A percentile compares a stretch with the other conserved stretches of the same genome.
Conservation (phyloP, 768 basidiomycete species). For the Boletus vinaceobasis region DNA sequence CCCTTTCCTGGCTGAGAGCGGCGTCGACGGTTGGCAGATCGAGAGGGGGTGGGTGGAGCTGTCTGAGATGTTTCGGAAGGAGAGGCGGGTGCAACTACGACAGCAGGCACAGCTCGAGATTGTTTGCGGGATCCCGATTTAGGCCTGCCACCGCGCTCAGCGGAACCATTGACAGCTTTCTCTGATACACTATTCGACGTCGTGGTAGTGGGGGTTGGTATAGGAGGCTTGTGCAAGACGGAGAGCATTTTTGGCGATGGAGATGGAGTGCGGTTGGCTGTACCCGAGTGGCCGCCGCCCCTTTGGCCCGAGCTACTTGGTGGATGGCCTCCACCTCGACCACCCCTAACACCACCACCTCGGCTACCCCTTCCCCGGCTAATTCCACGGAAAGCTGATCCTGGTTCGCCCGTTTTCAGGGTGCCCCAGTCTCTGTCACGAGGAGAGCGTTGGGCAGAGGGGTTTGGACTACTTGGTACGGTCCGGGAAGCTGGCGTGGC, state of each 20-base stretch:
- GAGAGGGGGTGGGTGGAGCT: slow-evolving; percentile 36
- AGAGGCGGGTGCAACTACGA: slow-evolving; percentile 21
- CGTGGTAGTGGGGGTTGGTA: slow-evolving; percentile 9
- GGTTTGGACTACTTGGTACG: slow-evolving; percentile 24
- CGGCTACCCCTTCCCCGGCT: slow-evolving; percentile 38
- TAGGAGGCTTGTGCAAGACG: slow-evolving; percentile 16
- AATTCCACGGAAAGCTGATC: slow-evolving; percentile 46
- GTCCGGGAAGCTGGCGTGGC: slow-evolving; percentile 38
- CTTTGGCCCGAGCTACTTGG: slow-evolving; percentile 20
- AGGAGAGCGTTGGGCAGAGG: slow-evolving; percentile 29
- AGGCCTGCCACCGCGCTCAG: slow-evolving; percentile 20
- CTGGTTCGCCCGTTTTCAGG: slow-evolving; percentile 41
- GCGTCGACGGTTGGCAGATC: slow-evolving; percentile 46
- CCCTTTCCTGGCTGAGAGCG: slow-evolving; percentile 42
- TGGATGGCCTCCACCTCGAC: slow-evolving; percentile 30
- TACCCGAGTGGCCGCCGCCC: slow-evolving; percentile 22
- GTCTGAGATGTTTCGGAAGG: slow-evolving; percentile 21
- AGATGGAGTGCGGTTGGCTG: slow-evolving; percentile 15
- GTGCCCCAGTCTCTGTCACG: slow-evolving; percentile 42
- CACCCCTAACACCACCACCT: slow-evolving; percentile 24
- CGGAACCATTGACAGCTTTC: slow-evolving; percentile 18
- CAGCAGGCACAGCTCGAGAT: slow-evolving; percentile 18
- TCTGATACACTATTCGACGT: slow-evolving; percentile 22
- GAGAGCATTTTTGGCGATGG: slow-evolving; percentile 15
- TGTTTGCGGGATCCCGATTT: slow-evolving; percentile 24